These are phyloP conservation scores for Psilocybe mexicana DNA, from an alignment of 1,284 basidiomycete genomes.

Conservation along the genomic window DNA sequence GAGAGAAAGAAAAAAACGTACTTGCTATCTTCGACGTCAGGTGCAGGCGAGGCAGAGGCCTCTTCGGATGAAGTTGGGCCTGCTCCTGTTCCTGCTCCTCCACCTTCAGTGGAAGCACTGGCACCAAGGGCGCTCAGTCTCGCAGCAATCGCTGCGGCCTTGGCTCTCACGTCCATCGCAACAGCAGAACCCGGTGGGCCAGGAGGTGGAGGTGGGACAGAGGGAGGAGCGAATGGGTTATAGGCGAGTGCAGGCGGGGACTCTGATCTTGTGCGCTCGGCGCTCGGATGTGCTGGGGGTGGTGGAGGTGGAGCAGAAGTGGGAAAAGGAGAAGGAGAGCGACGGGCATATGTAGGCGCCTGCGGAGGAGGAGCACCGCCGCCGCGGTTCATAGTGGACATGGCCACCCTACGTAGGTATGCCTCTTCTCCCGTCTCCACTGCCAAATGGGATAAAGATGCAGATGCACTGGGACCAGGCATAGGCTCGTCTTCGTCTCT, in stretches of 20 bases:
- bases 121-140: slow-evolving; percentile 58
- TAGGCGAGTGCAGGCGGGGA: slow-evolving; percentile 56
- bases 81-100: too few species aligned
- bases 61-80: slow-evolving; percentile 21
- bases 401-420: slow-evolving; percentile 27
- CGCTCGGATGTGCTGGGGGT: too few species aligned
- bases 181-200: slow-evolving; percentile 34
- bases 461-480: not conserved
- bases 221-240: slow-evolving; percentile 66
- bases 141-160: slow-evolving; percentile 81
- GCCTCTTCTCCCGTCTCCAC: slow-evolving; percentile 30
- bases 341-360: slow-evolving; percentile 24
- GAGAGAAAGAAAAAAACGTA: slow-evolving; percentile 12
- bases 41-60: not conserved
- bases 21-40: slow-evolving; percentile 33
- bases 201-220: slow-evolving; percentile 54
- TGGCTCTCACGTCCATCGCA: slow-evolving; percentile 62
- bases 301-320: not conserved
- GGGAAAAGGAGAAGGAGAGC: not conserved
- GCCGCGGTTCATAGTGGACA: slow-evolving; percentile 19
- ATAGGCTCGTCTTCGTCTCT: not conserved
- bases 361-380: slow-evolving; percentile 25
- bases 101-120: slow-evolving; percentile 9
- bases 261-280: slow-evolving; percentile 12
- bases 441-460: slow-evolving; percentile 2